phyloP scores from a whole-genome alignment of 805 yeast genomes.

The Yarrowia sp. region DNA sequence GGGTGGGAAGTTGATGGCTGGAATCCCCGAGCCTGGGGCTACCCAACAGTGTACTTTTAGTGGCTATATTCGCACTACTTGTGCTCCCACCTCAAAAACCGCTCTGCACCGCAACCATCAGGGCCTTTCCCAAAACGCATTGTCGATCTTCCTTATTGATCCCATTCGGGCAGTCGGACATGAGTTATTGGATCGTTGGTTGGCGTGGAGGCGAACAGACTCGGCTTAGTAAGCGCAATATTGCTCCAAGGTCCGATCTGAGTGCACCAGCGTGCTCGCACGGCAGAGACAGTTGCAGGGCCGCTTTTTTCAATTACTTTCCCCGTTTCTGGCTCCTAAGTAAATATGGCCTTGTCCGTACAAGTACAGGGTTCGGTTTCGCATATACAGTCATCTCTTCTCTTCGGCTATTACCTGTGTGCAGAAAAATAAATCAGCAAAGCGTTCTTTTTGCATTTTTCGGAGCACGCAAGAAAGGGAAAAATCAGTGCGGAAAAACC shows the following conservation, averaged over 20 bases:
- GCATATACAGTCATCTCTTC: background rate
- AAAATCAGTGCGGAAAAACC: background rate
- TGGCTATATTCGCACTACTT: too few species aligned
- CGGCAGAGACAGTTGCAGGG: background rate
- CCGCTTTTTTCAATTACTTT: background rate
- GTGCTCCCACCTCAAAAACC: too few species aligned
- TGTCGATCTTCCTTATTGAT: conserved; percentile 30
- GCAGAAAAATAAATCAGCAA: background rate
- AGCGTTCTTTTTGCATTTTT: conserved; percentile 28
- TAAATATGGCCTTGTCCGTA: background rate
- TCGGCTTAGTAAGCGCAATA: background rate
- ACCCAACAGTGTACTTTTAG: too few species aligned
- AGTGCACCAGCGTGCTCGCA: too few species aligned
- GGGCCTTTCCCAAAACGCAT: conserved; percentile 20
- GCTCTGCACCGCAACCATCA: conserved; percentile 2
- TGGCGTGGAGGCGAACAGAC: background rate
- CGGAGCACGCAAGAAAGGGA: conserved; percentile 4
- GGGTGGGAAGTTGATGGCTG: too few species aligned
- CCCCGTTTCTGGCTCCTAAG: background rate
- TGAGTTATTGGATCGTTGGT: background rate
- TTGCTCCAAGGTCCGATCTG: too few species aligned
- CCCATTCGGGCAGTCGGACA: conserved; percentile 25
- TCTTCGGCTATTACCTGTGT: background rate
- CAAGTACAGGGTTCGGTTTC: background rate
- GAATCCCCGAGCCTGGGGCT: too few species aligned